Conservation (phyloP, 352 stramenopile genomes). For the Phytopythium aichiense region DNA sequence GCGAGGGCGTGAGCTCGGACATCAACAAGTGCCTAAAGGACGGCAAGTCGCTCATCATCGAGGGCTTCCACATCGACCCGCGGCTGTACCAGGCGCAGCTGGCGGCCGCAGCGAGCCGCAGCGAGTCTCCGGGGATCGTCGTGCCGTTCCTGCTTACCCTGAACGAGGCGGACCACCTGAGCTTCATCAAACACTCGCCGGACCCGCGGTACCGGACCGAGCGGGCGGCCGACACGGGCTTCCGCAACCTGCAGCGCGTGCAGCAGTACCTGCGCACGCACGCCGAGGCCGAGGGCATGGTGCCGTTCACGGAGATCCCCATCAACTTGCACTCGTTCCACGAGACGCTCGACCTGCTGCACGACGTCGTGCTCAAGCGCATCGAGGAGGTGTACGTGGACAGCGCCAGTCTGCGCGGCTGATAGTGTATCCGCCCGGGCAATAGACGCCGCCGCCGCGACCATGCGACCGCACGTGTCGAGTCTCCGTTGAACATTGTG, state of each 20-base stretch:
- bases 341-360: constrained; percentile 78
- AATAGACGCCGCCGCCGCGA: neutral
- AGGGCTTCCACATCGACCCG: constrained; percentile 85
- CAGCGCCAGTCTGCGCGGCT: constrained; percentile 5
- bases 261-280: constrained; percentile 70
- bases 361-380: constrained; percentile 81
- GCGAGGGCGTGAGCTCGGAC: constrained; percentile 77
- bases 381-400: constrained; percentile 76
- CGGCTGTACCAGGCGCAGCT: constrained; percentile 81
- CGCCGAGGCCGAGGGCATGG: constrained; percentile 29
- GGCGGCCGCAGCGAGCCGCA: constrained; percentile 20
- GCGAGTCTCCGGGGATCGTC: constrained; percentile 63
- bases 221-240: constrained; percentile 42
- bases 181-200: constrained; percentile 82
- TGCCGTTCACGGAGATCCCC: constrained; percentile 71
- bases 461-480: too few relatives aligned
- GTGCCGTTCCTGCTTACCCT: constrained; percentile 75
- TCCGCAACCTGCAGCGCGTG: constrained; percentile 74
- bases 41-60: constrained; percentile 86
- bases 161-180: constrained; percentile 57
- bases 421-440: neutral
- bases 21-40: constrained; percentile 89
- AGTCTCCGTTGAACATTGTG: too few relatives aligned
- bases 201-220: constrained; percentile 74
- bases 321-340: constrained; percentile 87